Evolutionary conservation across 345 rosid species (phyloP).

Genomic region (Arabidopsis thaliana): DNA sequence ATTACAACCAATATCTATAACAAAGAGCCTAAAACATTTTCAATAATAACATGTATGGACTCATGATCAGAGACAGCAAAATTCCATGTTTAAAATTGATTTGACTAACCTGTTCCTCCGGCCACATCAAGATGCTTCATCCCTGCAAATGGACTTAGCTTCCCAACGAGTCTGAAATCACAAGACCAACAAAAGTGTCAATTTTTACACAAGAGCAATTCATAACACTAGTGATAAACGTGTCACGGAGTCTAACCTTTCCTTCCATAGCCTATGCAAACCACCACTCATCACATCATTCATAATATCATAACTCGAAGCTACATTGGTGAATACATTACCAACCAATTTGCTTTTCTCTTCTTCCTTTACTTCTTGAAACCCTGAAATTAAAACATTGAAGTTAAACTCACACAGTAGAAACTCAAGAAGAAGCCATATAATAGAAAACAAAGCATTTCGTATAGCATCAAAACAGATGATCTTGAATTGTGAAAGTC

Average conservation of each 20-base stretch:
- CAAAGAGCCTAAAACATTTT: not conserved
- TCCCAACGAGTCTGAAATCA: constrained; percentile 72
- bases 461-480: not conserved
- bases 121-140: constrained; percentile 99
- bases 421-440: not conserved
- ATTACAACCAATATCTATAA: constrained; percentile 25
- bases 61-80: not conserved
- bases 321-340: constrained; percentile 83
- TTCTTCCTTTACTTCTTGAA: constrained; percentile 84
- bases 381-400: constrained; percentile 58
- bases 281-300: constrained; percentile 97
- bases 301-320: constrained; percentile 95
- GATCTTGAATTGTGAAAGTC: constrained; percentile 2
- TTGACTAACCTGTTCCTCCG: constrained; percentile 80
- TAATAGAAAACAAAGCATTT: not conserved
- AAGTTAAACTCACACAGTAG: constrained; percentile 2
- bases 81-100: not conserved
- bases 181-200: constrained; percentile 14
- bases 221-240: not conserved
- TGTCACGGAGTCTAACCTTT: constrained; percentile 56
- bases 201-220: constrained; percentile 7
- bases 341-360: constrained; percentile 87
- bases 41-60: not conserved
- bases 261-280: constrained; percentile 94
- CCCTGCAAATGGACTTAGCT: constrained; percentile 88